Conservation (phyloP, 2,329 filamentous ascomycete genomes). For the Alternaria conjuncta region DNA sequence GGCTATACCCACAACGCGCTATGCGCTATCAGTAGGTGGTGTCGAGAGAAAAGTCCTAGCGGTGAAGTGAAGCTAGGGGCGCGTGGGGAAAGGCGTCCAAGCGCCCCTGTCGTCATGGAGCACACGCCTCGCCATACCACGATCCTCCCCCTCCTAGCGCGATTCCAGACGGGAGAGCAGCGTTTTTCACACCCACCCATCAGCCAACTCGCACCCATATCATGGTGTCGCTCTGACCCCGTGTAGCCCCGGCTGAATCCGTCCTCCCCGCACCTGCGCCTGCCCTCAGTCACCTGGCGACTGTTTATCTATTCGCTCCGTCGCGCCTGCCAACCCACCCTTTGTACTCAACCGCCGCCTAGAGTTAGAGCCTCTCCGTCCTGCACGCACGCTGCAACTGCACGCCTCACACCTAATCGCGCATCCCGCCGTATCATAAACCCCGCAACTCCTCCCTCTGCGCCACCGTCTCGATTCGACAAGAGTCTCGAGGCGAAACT, state of each 20-base stretch:
- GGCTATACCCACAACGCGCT: background rate
- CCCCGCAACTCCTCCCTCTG: slow-evolving; percentile 9
- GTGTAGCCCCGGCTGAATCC: slow-evolving; percentile 6
- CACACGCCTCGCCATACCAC: slow-evolving; percentile 3
- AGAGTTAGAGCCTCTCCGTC: slow-evolving; percentile 1
- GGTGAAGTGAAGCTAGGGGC: slow-evolving; percentile 14
- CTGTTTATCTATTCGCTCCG: slow-evolving; percentile 1
- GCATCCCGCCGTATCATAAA: background rate
- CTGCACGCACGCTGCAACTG: background rate
- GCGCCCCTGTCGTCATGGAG: slow-evolving; percentile 22
- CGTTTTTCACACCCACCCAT: slow-evolving; percentile 5
- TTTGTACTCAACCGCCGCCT: background rate
- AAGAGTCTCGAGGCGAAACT: background rate
- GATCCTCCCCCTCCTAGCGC: slow-evolving; percentile 9
- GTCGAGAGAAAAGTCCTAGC: slow-evolving; percentile 15
- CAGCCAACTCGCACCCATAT: background rate
- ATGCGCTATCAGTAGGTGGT: slow-evolving; percentile 14
- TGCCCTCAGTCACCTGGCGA: background rate
- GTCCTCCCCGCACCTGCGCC: background rate
- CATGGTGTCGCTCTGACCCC: background rate
- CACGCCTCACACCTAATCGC: slow-evolving; percentile 2
- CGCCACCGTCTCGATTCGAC: slow-evolving; percentile 4
- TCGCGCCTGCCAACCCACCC: slow-evolving; percentile 5
- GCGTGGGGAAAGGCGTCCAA: background rate
- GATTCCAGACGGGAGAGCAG: background rate